A percentile compares a stretch with the other conserved stretches of the same genome.
Conservation (phyloP, 176 grass and related monocot genomes). For the Secale cereale region DNA sequence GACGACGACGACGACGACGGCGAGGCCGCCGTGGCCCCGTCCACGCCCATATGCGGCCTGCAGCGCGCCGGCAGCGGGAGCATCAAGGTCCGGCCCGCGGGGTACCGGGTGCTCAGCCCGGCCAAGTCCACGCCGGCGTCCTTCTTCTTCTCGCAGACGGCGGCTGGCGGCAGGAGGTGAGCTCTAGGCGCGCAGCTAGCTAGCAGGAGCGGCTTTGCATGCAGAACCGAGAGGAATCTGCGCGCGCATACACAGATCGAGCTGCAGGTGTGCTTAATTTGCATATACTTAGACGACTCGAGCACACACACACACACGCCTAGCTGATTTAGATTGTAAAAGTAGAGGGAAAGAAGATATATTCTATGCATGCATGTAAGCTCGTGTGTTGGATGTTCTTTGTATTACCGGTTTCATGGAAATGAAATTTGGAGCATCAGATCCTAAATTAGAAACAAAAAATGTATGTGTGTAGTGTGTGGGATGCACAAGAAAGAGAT, state of each 20-base stretch:
- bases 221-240: not conserved
- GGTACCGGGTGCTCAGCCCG: slow-evolving; percentile 4
- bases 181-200: not conserved
- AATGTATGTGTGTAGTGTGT: too few relatives aligned
- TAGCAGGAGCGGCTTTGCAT: not conserved
- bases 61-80: not conserved
- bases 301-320: not conserved
- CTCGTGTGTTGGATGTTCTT: not conserved
- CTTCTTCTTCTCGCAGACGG: not conserved
- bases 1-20: not conserved
- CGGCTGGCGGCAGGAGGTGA: not conserved
- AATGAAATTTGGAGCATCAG: not conserved
- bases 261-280: not conserved
- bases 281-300: not conserved
- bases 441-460: not conserved
- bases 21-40: not conserved
- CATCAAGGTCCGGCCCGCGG: not conserved
- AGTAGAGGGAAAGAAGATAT: not conserved
- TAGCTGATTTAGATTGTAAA: not conserved
- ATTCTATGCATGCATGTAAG: not conserved
- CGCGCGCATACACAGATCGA: not conserved
- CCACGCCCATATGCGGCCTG: not conserved
- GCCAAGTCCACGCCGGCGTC: not conserved
- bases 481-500: not conserved
- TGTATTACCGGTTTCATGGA: not conserved